Evolutionary conservation across 805 yeast genomes (phyloP).

Genomic region (Ogataea paraovalis): DNA sequence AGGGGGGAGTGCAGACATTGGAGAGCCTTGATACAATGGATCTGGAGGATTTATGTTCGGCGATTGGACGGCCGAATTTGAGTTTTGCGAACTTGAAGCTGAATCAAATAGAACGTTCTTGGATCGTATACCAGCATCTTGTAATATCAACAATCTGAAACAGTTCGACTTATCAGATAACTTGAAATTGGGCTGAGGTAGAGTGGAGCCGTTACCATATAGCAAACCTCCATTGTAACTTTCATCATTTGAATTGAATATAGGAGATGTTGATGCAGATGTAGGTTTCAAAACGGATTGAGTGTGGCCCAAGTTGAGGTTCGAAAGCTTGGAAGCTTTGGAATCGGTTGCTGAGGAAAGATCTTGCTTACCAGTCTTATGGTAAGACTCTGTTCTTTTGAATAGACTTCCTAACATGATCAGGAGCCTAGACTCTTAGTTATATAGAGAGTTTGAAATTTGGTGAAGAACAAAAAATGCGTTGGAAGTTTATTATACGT

Average conservation of each 20-base stretch:
- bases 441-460: background rate
- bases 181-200: constrained; percentile 17
- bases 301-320: background rate
- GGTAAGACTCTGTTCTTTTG: constrained; percentile 13
- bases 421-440: no score
- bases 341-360: background rate
- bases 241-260: constrained; percentile 33
- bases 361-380: background rate
- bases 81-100: constrained; percentile 17
- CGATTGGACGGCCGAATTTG: constrained; percentile 3
- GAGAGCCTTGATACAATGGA: background rate
- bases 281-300: constrained; percentile 1
- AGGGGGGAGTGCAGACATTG: background rate
- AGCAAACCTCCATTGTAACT: constrained; percentile 41
- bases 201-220: constrained; percentile 35
- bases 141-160: constrained; percentile 44
- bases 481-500: no score
- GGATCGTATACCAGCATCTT: constrained; percentile 46
- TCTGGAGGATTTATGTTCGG: background rate
- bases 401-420: constrained; percentile 22
- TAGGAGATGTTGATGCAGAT: constrained; percentile 2
- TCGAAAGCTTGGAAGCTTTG: background rate
- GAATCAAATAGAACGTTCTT: constrained; percentile 50
- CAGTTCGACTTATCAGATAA: constrained; percentile 21
- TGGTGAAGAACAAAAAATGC: background rate